A percentile compares a stretch with the other conserved stretches of the same genome.
phyloP scores from a whole-genome alignment of 768 basidiomycete species.

The Sarcodon sp. region DNA sequence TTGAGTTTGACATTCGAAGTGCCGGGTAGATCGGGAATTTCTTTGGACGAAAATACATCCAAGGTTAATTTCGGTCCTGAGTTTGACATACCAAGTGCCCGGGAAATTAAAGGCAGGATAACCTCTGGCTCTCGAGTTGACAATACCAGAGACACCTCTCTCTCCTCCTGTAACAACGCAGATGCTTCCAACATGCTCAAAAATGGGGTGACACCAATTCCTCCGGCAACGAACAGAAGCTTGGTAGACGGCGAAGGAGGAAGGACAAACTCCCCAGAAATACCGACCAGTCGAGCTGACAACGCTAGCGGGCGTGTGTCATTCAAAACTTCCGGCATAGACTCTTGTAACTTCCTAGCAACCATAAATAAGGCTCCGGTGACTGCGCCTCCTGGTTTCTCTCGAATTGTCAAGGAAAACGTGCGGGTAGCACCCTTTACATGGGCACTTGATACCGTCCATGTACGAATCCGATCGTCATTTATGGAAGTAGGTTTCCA shows the following conservation, averaged over 20 bases:
- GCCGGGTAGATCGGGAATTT: slow-evolving; percentile 1
- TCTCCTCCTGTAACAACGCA: slow-evolving; percentile 5
- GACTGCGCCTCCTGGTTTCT: slow-evolving; percentile 38
- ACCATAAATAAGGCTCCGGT: slow-evolving; percentile 43
- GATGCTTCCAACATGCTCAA: slow-evolving; percentile 32
- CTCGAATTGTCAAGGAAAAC: slow-evolving; percentile 41
- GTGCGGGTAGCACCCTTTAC: slow-evolving; percentile 8
- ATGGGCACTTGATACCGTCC: slow-evolving; percentile 38
- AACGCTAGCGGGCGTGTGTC: slow-evolving; percentile 27
- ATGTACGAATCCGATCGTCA: slow-evolving; percentile 53
- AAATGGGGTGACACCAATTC: slow-evolving; percentile 55
- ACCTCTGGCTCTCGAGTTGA: slow-evolving; percentile 44
- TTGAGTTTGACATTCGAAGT: slow-evolving; percentile 1
- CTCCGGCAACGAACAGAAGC: slow-evolving; percentile 49
- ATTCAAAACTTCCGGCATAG: slow-evolving; percentile 26
- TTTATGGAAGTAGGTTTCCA: slow-evolving; percentile 30
- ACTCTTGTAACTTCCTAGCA: slow-evolving; percentile 24
- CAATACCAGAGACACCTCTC: slow-evolving; percentile 33
- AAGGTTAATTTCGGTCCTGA: slow-evolving; percentile 16
- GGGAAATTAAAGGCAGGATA: slow-evolving; percentile 27
- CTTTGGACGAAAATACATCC: slow-evolving; percentile 26
- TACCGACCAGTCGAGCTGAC: slow-evolving; percentile 32
- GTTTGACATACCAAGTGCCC: slow-evolving; percentile 10
- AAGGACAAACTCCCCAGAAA: slow-evolving; percentile 39
- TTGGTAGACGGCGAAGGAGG: slow-evolving; percentile 7